phyloP scores from a whole-genome alignment of 768 basidiomycete species.

The Collybia sp. region DNA sequence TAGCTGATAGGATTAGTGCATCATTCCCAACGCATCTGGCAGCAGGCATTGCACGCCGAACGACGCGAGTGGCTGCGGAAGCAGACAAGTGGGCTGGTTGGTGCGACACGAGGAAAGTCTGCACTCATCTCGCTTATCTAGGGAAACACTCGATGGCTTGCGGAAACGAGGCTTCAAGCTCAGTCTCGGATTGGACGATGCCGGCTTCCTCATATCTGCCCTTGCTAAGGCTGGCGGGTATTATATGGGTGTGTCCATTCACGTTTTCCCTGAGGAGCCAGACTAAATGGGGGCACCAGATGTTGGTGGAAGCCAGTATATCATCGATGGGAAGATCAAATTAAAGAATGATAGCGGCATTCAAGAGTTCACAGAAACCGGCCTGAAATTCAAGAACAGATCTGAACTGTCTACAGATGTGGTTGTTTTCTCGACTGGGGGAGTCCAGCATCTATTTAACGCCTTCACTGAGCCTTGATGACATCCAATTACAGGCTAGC shows the following conservation, averaged over 20 bases:
- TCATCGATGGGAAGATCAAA: conserved; percentile 56
- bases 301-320: conserved; percentile 44
- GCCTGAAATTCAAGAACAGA: conserved; percentile 15
- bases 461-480: background rate
- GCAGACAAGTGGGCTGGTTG: conserved; percentile 27
- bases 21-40: conserved; percentile 31
- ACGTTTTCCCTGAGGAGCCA: background rate
- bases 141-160: conserved; percentile 32
- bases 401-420: conserved; percentile 34
- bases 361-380: conserved; percentile 24
- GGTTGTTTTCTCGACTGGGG: conserved; percentile 46
- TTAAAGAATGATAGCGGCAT: conserved; percentile 47
- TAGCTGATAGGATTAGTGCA: conserved; percentile 42
- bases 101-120: background rate
- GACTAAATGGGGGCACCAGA: conserved; percentile 11
- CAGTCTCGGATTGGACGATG: conserved; percentile 33
- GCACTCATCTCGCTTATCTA: conserved; percentile 3
- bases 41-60: conserved; percentile 13
- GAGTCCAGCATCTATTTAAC: conserved; percentile 6
- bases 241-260: conserved; percentile 28
- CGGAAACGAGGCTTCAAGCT: conserved; percentile 40
- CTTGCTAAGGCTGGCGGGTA: conserved; percentile 31
- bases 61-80: conserved; percentile 18
- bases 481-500: conserved; percentile 28
- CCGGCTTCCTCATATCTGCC: conserved; percentile 27